Conservation (phyloP, 495 filamentous ascomycete species). For the Aspergillus diversus region DNA sequence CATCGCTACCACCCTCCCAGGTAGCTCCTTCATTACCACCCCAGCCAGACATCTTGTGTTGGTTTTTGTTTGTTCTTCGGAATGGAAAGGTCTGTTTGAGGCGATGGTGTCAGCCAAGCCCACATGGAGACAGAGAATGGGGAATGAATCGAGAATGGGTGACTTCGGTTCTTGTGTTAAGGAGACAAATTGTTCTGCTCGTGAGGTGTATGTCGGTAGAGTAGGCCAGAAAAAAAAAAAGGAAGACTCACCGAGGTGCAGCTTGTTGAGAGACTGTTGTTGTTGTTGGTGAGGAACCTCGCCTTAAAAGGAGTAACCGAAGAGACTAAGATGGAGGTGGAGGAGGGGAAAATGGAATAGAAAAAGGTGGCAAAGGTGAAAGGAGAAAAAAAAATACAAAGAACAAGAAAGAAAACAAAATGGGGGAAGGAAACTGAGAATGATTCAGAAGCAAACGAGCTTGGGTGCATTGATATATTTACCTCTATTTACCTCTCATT, state of each 20-base stretch:
- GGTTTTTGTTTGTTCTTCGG: background rate
- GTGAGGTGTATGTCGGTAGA: background rate
- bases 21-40: background rate
- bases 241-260: background rate
- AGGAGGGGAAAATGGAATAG: background rate
- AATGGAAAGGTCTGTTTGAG: background rate
- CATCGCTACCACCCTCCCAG: conserved; percentile 11
- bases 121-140: background rate
- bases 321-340: background rate
- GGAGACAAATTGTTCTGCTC: background rate
- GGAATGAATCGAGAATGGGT: background rate
- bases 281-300: background rate
- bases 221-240: background rate
- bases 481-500: background rate
- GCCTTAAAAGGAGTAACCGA: background rate
- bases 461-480: background rate
- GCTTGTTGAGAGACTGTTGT: background rate
- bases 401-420: conserved; percentile 1
- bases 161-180: background rate
- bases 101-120: background rate
- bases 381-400: background rate
- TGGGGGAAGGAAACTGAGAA: background rate
- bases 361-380: background rate
- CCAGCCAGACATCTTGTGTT: conserved; percentile 4
- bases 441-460: background rate